Evolutionary conservation across 2,329 filamentous ascomycete genomes (phyloP).

Genomic region (Botrytis cinerea): DNA sequence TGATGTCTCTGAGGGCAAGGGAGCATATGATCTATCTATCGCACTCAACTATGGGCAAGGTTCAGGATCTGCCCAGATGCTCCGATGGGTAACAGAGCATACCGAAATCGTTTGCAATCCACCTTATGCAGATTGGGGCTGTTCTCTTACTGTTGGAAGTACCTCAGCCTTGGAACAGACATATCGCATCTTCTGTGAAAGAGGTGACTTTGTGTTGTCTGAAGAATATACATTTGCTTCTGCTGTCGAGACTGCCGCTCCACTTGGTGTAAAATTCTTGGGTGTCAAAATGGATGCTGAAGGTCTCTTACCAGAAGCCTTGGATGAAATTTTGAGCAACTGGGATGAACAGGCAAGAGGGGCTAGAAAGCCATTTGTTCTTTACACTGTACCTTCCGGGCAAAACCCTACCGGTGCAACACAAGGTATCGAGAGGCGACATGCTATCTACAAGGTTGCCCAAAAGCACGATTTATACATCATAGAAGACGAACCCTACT

Average conservation of each 20-base stretch:
- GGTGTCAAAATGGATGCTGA: slow-evolving; percentile 66
- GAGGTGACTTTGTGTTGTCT: slow-evolving; percentile 76
- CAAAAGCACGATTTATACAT: slow-evolving; percentile 73
- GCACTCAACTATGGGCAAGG: slow-evolving; percentile 93
- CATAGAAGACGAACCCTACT: slow-evolving; percentile 75
- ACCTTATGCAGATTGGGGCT: slow-evolving; percentile 88
- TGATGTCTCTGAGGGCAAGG: slow-evolving; percentile 65
- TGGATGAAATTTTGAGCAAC: slow-evolving; percentile 63
- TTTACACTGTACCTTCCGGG: slow-evolving; percentile 72
- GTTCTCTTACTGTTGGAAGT: slow-evolving; percentile 79
- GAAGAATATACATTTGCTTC: slow-evolving; percentile 90
- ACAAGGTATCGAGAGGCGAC: slow-evolving; percentile 58
- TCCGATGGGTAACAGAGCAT: slow-evolving; percentile 92
- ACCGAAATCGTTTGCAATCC: slow-evolving; percentile 87
- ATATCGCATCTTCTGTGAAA: slow-evolving; percentile 76
- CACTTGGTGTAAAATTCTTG: slow-evolving; percentile 61
- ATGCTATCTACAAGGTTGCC: slow-evolving; percentile 63
- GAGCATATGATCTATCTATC: slow-evolving; percentile 73
- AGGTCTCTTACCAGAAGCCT: slow-evolving; percentile 61
- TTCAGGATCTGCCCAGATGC: slow-evolving; percentile 79
- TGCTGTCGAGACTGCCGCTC: slow-evolving; percentile 64
- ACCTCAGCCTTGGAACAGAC: slow-evolving; percentile 84
- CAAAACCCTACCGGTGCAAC: slow-evolving; percentile 78
- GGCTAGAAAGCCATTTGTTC: slow-evolving; percentile 63
- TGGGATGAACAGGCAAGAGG: slow-evolving; percentile 62